Conservation (phyloP, 805 yeast genomes). For the Suhomyces tanzawaensis region DNA sequence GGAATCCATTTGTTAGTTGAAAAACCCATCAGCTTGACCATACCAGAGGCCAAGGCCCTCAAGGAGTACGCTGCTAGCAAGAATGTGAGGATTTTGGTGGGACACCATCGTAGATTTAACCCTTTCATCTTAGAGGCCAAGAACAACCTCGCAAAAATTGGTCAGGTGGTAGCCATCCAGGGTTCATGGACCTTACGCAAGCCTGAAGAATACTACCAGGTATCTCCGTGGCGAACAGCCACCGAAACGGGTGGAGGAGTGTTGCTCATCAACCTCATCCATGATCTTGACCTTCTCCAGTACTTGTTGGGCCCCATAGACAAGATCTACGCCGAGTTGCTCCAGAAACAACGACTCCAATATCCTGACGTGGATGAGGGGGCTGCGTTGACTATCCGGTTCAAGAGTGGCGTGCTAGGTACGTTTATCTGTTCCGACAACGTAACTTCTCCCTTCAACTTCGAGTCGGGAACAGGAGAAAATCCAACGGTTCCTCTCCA, state of each 20-base stretch:
- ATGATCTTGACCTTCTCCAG: conserved; percentile 41
- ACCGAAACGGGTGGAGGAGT: conserved; percentile 38
- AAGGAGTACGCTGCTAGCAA: conserved; percentile 23
- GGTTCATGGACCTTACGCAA: conserved; percentile 42
- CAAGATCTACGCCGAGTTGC: conserved; percentile 37
- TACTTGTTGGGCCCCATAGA: conserved; percentile 40
- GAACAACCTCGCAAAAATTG: conserved; percentile 28
- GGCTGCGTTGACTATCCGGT: conserved; percentile 37
- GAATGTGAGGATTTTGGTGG: conserved; percentile 35
- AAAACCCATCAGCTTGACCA: conserved; percentile 38
- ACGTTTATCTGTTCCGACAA: conserved; percentile 43
- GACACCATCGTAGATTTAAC: conserved; percentile 44
- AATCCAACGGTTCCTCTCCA: conserved; percentile 39
- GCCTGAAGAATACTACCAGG: conserved; percentile 32
- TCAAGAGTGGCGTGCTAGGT: conserved; percentile 38
- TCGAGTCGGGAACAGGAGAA: conserved; percentile 44
- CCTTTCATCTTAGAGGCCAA: conserved; percentile 41
- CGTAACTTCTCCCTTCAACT: conserved; percentile 39
- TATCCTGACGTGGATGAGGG: conserved; percentile 39
- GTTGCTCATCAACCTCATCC: conserved; percentile 39
- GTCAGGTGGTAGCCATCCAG: conserved; percentile 36
- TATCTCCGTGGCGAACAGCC: conserved; percentile 40
- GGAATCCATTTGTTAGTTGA: conserved; percentile 41
- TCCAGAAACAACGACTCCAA: conserved; percentile 29
- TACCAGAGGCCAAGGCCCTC: conserved; percentile 33